A percentile compares a stretch with the other conserved stretches of the same genome.
These are phyloP conservation scores for Solanum etuberosum DNA, from an alignment of 257 asterid species.

Conservation along the genomic window DNA sequence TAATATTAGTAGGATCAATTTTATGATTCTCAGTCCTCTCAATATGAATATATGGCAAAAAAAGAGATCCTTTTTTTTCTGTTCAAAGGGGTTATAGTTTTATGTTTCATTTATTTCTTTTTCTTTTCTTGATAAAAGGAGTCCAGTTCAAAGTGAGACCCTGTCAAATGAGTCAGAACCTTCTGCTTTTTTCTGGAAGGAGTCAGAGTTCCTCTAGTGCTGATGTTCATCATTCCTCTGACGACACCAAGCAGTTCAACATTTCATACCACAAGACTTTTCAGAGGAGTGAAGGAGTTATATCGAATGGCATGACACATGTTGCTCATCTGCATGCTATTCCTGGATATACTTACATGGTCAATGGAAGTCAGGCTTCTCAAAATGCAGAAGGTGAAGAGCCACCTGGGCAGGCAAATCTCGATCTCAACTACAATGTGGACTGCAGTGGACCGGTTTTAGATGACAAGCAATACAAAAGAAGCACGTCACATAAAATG, in stretches of 20 bases:
- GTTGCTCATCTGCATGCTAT: constrained; percentile 27
- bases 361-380: constrained; percentile 25
- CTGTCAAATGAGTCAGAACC: constrained; percentile 63
- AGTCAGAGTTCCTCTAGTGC: constrained; percentile 30
- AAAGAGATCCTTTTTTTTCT: neutral
- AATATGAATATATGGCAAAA: neutral
- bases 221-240: constrained; percentile 24
- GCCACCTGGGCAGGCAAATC: constrained; percentile 7
- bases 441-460: constrained; percentile 15
- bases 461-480: constrained; percentile 15
- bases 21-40: neutral
- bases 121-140: constrained; percentile 26
- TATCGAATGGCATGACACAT: constrained; percentile 18
- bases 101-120: neutral
- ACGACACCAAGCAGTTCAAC: constrained; percentile 22
- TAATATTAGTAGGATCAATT: neutral
- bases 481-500: constrained; percentile 15
- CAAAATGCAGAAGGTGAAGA: constrained; percentile 20
- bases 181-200: constrained; percentile 41
- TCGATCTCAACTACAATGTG: constrained; percentile 17
- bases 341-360: constrained; percentile 31
- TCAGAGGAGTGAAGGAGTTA: constrained; percentile 18
- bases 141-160: constrained; percentile 58
- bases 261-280: constrained; percentile 33
- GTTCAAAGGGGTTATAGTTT: neutral